Percentiles rank a stretch among this genome's conserved stretches.
phyloP scores from a whole-genome alignment of 306 rosid species.

The Glycine latifolia region DNA sequence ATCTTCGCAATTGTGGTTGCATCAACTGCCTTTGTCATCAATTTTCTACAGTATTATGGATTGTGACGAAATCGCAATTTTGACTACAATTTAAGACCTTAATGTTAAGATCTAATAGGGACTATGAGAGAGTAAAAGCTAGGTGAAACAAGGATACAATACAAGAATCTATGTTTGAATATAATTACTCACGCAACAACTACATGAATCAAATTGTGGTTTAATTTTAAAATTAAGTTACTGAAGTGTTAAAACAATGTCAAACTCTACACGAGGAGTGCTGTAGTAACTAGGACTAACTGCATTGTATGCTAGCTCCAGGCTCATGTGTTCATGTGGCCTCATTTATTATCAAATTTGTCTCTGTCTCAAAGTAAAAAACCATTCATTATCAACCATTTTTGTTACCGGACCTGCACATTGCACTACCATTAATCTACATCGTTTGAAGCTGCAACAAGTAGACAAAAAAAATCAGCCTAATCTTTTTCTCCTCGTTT shows the following conservation, averaged over 20 bases:
- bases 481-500: too few relatives aligned
- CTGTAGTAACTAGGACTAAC: neutral
- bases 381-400: slow-evolving; percentile 8
- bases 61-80: neutral
- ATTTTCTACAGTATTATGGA: neutral
- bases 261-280: neutral
- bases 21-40: neutral
- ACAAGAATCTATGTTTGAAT: neutral
- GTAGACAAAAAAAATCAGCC: too few relatives aligned
- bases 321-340: neutral
- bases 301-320: neutral
- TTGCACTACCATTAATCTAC: slow-evolving; percentile 61
- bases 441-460: too few relatives aligned
- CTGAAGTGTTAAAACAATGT: neutral
- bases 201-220: slow-evolving; percentile 50
- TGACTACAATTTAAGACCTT: neutral
- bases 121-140: too few relatives aligned
- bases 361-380: slow-evolving; percentile 7
- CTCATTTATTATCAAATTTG: slow-evolving; percentile 17
- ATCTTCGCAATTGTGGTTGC: slow-evolving; percentile 9
- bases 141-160: neutral
- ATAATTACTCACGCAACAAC: slow-evolving; percentile 76
- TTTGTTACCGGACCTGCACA: slow-evolving; percentile 66
- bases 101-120: slow-evolving; percentile 21
- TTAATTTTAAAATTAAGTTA: neutral